phyloP scores from a whole-genome alignment of 1,284 basidiomycete genomes.

The Microbotryum lychnidis-dioicae region DNA sequence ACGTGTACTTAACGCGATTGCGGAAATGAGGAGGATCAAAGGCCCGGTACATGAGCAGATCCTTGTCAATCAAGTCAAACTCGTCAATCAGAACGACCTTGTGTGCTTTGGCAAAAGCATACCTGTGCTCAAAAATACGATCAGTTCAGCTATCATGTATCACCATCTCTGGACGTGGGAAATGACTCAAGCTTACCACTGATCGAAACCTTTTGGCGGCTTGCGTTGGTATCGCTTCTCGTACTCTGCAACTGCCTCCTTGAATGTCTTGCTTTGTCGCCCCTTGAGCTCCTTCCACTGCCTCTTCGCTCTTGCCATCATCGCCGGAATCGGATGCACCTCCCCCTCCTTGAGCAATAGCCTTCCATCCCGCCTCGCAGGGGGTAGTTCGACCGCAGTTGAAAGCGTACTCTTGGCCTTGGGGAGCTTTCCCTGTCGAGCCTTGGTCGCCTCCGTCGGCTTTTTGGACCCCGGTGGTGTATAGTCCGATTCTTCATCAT shows the following conservation, averaged over 20 bases:
- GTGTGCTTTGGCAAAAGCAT: slow-evolving; percentile 35
- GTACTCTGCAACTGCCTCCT: slow-evolving; percentile 45
- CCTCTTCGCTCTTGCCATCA: slow-evolving; percentile 69
- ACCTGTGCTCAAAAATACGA: slow-evolving; percentile 18
- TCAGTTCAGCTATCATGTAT: not conserved
- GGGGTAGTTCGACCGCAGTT: slow-evolving; percentile 7
- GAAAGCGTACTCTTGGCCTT: not conserved
- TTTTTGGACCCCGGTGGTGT: not conserved
- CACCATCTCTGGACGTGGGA: not conserved
- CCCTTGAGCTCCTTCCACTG: slow-evolving; percentile 56
- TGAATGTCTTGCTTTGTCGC: slow-evolving; percentile 65
- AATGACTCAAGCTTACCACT: slow-evolving; percentile 37
- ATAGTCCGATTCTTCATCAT: not conserved
- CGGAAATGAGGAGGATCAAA: slow-evolving; percentile 31
- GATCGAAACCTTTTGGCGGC: slow-evolving; percentile 45
- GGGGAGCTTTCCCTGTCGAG: not conserved
- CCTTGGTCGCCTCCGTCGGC: not conserved
- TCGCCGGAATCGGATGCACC: slow-evolving; percentile 33
- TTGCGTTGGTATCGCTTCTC: slow-evolving; percentile 39
- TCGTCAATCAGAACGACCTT: slow-evolving; percentile 35
- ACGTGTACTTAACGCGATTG: slow-evolving; percentile 23
- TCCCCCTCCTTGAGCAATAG: slow-evolving; percentile 25
- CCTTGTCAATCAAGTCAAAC: slow-evolving; percentile 36
- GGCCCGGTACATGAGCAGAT: slow-evolving; percentile 34
- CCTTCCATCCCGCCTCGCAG: slow-evolving; percentile 18